Conservation (phyloP, 176 grass and related monocot species). For the Carex littledalei region DNA sequence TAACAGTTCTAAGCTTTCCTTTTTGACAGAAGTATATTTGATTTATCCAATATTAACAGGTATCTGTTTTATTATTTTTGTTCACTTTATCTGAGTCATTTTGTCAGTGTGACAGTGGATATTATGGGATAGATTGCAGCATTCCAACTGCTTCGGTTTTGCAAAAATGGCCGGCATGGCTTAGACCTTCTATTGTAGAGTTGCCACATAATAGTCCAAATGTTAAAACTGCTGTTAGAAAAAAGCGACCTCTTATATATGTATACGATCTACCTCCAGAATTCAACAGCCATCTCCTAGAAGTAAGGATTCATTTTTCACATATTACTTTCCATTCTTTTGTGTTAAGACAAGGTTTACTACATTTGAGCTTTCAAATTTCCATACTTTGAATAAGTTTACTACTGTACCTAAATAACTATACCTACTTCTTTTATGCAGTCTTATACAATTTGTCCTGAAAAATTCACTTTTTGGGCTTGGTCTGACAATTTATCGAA, state of each 20-base stretch:
- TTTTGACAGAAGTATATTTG: too few species aligned
- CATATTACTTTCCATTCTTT: conserved; percentile 7
- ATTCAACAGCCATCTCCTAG: conserved; percentile 86
- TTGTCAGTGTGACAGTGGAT: conserved; percentile 79
- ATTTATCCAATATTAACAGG: background rate
- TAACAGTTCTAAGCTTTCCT: too few species aligned
- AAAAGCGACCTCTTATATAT: conserved; percentile 87
- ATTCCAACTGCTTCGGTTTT: conserved; percentile 64
- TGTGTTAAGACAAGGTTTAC: background rate
- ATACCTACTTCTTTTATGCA: background rate
- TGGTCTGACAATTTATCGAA: background rate
- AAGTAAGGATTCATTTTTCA: conserved; percentile 46
- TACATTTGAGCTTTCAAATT: background rate
- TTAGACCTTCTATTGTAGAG: conserved; percentile 35
- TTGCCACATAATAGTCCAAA: conserved; percentile 15
- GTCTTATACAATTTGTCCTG: background rate
- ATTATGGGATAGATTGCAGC: conserved; percentile 97
- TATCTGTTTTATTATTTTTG: background rate
- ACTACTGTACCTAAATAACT: background rate
- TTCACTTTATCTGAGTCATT: conserved; percentile 34
- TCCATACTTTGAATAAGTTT: background rate
- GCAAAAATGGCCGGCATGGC: conserved; percentile 61
- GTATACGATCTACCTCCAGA: conserved; percentile 94
- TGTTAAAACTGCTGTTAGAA: conserved; percentile 52
- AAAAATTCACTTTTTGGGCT: background rate